These are phyloP conservation scores for Chlorella sorokiniana DNA, from an alignment of 139 green algal species.

Conservation along the genomic window DNA sequence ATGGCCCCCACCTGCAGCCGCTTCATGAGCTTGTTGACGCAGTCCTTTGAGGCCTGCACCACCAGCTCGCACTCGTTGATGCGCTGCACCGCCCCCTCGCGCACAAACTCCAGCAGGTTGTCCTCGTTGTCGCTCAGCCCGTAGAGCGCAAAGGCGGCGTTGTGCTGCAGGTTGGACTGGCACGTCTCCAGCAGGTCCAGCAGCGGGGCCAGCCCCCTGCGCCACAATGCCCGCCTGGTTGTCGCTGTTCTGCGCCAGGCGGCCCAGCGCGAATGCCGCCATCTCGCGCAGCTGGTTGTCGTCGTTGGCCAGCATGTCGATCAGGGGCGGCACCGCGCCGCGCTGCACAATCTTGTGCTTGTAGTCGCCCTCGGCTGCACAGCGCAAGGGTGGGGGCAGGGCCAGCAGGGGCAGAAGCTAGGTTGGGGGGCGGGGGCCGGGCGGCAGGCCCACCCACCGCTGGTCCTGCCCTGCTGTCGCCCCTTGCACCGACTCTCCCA, in stretches of 20 bases:
- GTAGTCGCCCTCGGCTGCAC: conserved; percentile 72
- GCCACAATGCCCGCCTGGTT: conserved; percentile 93
- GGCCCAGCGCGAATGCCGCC: conserved; percentile 96
- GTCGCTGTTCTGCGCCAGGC: conserved; percentile 92
- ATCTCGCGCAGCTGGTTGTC: conserved; percentile 93
- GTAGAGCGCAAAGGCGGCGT: conserved; percentile 95
- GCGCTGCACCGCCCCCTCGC: conserved; percentile 52
- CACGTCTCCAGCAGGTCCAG: conserved; percentile 90
- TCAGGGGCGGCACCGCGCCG: conserved; percentile 91
- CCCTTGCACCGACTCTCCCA: background rate
- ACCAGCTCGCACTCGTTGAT: conserved; percentile 77
- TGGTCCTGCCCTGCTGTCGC: background rate
- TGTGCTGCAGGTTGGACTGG: conserved; percentile 89
- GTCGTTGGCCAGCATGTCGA: conserved; percentile 84
- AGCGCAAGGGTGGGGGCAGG: background rate
- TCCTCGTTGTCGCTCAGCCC: conserved; percentile 97
- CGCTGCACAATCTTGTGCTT: conserved; percentile 92
- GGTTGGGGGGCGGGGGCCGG: background rate
- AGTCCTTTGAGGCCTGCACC: conserved; percentile 88
- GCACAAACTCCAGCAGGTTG: conserved; percentile 94
- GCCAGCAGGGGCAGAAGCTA: background rate
- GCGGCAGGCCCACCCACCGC: background rate
- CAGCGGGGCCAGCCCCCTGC: conserved; percentile 80
- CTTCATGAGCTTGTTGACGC: conserved; percentile 96
- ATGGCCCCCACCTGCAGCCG: conserved; percentile 59